phyloP scores from a whole-genome alignment of 139 green algal species.

The Micractinium conductrix region DNA sequence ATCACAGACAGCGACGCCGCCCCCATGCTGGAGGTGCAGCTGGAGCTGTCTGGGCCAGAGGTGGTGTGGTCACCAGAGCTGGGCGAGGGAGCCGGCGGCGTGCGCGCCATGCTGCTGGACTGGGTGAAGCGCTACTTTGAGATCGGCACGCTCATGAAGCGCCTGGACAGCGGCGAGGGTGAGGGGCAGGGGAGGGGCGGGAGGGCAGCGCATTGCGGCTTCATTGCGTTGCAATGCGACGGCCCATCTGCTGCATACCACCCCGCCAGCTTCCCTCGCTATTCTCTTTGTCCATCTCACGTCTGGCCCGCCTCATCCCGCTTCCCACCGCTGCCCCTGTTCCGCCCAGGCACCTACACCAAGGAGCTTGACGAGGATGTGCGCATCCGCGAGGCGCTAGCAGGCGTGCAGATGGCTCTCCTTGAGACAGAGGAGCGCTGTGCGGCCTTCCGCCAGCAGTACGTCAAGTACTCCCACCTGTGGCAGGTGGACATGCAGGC shows the following conservation, averaged over 20 bases:
- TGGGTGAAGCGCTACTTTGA: conserved; percentile 85
- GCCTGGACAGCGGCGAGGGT: conserved; percentile 86
- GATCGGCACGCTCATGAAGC: conserved; percentile 78
- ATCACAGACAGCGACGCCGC: conserved; percentile 66
- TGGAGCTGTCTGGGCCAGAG: conserved; percentile 80
- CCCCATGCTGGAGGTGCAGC: conserved; percentile 85
- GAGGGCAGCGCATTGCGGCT: too few species aligned
- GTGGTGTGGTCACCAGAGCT: conserved; percentile 89
- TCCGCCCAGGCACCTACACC: conserved; percentile 77
- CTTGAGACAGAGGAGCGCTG: conserved; percentile 78
- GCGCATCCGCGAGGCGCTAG: conserved; percentile 74
- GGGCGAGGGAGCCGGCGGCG: conserved; percentile 41
- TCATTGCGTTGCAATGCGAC: too few species aligned
- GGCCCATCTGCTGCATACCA: too few species aligned
- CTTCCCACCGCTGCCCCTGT: too few species aligned
- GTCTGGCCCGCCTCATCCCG: too few species aligned
- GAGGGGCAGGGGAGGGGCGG: too few species aligned
- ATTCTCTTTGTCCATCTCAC: too few species aligned
- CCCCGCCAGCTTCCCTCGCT: too few species aligned
- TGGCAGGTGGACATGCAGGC: conserved; percentile 81
- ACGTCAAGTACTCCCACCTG: conserved; percentile 79
- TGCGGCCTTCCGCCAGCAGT: conserved; percentile 79
- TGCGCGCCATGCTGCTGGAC: conserved; percentile 78
- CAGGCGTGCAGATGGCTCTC: conserved; percentile 61
- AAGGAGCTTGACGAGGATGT: conserved; percentile 93